Base-by-base conservation (phyloP, 495 filamentous ascomycete species). In the Xylaria intraflava region DNA sequence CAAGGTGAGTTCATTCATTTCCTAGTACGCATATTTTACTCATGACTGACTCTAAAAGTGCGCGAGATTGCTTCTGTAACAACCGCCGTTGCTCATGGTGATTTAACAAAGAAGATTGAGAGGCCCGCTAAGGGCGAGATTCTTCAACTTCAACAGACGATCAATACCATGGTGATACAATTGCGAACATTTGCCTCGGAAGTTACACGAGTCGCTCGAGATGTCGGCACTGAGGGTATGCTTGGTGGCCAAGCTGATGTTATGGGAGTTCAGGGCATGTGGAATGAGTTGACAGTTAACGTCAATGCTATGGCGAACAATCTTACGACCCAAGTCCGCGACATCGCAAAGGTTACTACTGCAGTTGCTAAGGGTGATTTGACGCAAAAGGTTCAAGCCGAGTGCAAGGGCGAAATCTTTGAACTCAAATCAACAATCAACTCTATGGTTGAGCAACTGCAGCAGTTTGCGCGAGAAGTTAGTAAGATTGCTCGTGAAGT, bases 151-250 rank as follows among this genome's bases (percentile, higher is more conserved):
- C 94, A 98, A 68, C 89, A 96, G 65, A 98, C 93, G 0, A 97
- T 98, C 61, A 98, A 98, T 62, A 95, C 87, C 68, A 98, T 98
- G 93, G 94, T 99, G 64, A 92, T 95, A 61, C 93, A 99, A 72
- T 77, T 99, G 44, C 84, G 91, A 51, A 95, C 90, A 10, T 99
- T 99, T 72, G 93, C 93, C 39, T 92, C 89, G 14, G 92, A 99
- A 75, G 93, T 99, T 52, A 97, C 90, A 12, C 85, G 89, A 57
- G 94, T 99, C 10, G 91, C 94, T 49, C 83, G 92, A 68, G 94
- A 97, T 72, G 94, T 97, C 67, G 93, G 93, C 46, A 96, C 91
- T 22, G 92, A 97, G 73, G 93, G 93, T 77, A 90, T 96, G 41
- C 82, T 99, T 16, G 93, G 93, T 57, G 93, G 94, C 24, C 93